Base-by-base conservation (phyloP, 2,329 filamentous ascomycete genomes). In the Trichoderma brevicompactum region DNA sequence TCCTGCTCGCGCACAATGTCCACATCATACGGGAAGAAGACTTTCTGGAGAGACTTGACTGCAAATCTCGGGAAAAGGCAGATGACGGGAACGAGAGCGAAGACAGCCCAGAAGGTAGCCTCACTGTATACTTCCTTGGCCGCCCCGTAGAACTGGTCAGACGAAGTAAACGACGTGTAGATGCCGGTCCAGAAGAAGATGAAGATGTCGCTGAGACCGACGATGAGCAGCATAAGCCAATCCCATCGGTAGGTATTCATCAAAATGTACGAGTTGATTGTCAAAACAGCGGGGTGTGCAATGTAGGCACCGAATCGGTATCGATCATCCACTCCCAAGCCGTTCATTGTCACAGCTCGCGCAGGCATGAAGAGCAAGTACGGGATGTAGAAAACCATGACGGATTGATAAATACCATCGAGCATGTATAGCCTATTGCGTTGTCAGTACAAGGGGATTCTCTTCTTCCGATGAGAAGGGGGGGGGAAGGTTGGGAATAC, bases 231-330 rank as follows among this genome's bases (percentile, higher is more conserved):
- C 79, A 96, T 96, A 72, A 99, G 83, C 94, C 94, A 99, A 77
- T 99, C 95, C 95, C 95, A 99, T 67, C 94, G 88, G 78, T 97
- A 98, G 0, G 92, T 96, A 79, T 99, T 99, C 80, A 98, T 88
- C 69, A 99, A 82, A 70, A 99, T 92, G 80, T 98, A 99, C 66
- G 89, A 81, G 78, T 99, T 99, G 82, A 97, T 96, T 46, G 92
- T 89, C 70, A 96, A 80, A 66, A 99, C 89, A 7, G 92, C 89
- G 13, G 92, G 91, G 65, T 92, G 92, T 3, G 89, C 93, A 71
- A 97, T 87, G 76, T 95, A 96, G 61, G 92, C 86, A 72, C 95
- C 95, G 73, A 99, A 90, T 69, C 94, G 89, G 68, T 89, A 86
- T 70, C 92, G 88, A 72, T 98, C 94, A 67, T 87, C 85, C 32